Base-by-base conservation (phyloP, 2,329 filamentous ascomycete species). In the Monosporascus sp. region DNA sequence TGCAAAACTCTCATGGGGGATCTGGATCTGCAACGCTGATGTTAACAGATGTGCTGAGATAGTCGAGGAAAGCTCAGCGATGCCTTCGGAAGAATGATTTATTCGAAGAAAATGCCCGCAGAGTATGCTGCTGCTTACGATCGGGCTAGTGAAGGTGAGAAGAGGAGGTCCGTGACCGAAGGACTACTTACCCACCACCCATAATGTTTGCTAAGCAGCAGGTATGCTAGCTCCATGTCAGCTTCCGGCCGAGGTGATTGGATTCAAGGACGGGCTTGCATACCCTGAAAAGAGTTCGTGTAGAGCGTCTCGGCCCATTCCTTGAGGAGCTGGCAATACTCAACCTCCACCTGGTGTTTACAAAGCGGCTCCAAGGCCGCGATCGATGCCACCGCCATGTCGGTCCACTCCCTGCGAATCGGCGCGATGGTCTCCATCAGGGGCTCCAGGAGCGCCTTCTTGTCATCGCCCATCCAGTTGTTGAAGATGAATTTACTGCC, bases 211-310 rank as follows among this genome's bases (percentile, higher is more conserved):
- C 70, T 71, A 50, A 81, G 72, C n/a, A 74, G 68, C 56, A 74
- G 69, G 61, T 81, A 81, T 17, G 78, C 79, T 79, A 40, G 8
- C 18, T 49, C 11, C n/a, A 31, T 9, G 8, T 15, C 40, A 24
- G 20, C 26, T 35, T 28, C 9, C 7, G 9, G 31, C 20, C n/a
- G 17, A 28, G 15, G 11, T 7, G 43, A 48, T 45, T 37, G 49
- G 41, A 24, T 18, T 7, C 24, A 11, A n/a, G 6, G 15, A 31
- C 22, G 17, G 18, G 41, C 31, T 31, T 35, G 31, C 68, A 72
- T 67, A 75, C 82, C 81, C 40, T 75, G 74, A 57, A 77, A 80
- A 2, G 80, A 79, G 50, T 76, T 78, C 24, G 74, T 74, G 41
- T 77, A 74, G 35, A 83, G 76, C 40, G 79, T 77, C 60, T 77